These are phyloP conservation scores for Calonectria naviculata DNA, from an alignment of 2,329 filamentous ascomycete species.

Conservation along the genomic window DNA sequence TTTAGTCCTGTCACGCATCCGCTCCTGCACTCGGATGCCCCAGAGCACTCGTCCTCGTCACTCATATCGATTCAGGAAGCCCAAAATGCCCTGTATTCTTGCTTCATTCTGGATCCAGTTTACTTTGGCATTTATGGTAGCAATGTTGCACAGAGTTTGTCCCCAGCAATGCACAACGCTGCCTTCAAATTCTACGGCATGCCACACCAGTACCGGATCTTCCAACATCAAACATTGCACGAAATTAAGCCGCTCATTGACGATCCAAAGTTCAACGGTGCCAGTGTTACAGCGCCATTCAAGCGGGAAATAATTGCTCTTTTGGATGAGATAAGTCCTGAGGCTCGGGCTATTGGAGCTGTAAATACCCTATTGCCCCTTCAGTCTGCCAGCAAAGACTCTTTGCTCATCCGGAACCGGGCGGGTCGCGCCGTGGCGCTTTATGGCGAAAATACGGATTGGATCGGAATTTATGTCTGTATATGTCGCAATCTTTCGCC, in stretches of 20 bases:
- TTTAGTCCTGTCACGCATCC: conserved; percentile 21
- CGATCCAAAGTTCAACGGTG: conserved; percentile 67
- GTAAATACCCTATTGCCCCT: conserved; percentile 74
- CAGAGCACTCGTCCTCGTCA: not conserved
- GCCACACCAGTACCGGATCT: conserved; percentile 17
- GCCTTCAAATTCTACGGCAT: conserved; percentile 20
- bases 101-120: conserved; percentile 13
- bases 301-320: conserved; percentile 69
- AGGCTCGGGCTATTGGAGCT: conserved; percentile 72
- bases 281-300: conserved; percentile 70
- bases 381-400: conserved; percentile 49
- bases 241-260: not conserved
- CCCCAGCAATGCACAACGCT: conserved; percentile 24
- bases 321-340: conserved; percentile 67
- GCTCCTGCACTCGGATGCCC: not conserved
- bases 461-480: conserved; percentile 72
- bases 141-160: conserved; percentile 22
- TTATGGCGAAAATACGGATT: conserved; percentile 75
- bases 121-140: conserved; percentile 25
- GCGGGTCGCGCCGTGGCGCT: conserved; percentile 66
- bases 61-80: conserved; percentile 23
- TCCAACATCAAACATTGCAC: not conserved
- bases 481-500: conserved; percentile 70
- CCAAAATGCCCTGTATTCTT: conserved; percentile 22
- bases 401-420: conserved; percentile 57